phyloP scores from a whole-genome alignment of 2,329 filamentous ascomycete genomes.

The Xylaria sp. region DNA sequence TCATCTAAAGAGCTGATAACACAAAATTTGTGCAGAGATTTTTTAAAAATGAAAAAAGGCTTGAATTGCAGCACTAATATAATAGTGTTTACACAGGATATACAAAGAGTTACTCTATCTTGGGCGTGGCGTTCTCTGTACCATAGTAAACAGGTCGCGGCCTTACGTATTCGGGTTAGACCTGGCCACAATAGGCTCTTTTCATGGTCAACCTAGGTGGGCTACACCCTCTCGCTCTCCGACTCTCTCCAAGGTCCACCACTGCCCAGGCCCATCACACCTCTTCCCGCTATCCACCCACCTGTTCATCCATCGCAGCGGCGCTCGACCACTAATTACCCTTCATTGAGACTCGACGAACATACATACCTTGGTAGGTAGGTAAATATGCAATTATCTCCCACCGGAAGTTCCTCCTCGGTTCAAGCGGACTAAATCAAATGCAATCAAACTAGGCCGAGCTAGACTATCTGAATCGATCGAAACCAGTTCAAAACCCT shows the following conservation, averaged over 20 bases:
- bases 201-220: too few relatives aligned
- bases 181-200: too few relatives aligned
- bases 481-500: not conserved
- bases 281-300: not conserved
- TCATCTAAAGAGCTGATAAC: too few relatives aligned
- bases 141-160: too few relatives aligned
- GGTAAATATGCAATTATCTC: not conserved
- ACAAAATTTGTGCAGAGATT: too few relatives aligned
- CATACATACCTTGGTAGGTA: not conserved
- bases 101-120: too few relatives aligned
- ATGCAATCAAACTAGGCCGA: not conserved
- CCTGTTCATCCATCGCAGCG: not conserved
- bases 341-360: not conserved
- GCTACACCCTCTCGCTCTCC: not conserved
- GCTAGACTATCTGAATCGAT: not conserved
- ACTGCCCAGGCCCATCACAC: not conserved
- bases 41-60: too few relatives aligned
- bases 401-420: not conserved
- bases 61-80: too few relatives aligned
- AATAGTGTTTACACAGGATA: too few relatives aligned
- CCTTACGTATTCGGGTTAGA: too few relatives aligned
- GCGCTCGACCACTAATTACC: slow-evolving; percentile 4
- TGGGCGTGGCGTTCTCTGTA: too few relatives aligned
- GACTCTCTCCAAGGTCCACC: not conserved
- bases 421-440: not conserved